Evolutionary conservation across 768 basidiomycete species (phyloP).

Genomic region (Podaxis rugospora): DNA sequence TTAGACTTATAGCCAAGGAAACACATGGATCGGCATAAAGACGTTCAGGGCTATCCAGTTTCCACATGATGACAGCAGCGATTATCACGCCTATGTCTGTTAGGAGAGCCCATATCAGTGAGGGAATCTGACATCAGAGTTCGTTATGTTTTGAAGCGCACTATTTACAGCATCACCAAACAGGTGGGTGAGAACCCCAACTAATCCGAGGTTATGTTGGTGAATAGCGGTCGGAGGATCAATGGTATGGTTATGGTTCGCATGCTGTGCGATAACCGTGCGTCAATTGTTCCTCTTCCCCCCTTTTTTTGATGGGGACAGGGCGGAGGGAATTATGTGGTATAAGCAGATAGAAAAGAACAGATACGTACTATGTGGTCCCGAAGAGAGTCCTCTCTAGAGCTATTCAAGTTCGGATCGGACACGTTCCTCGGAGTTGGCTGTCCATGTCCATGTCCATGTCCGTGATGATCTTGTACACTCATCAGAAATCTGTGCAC

Average conservation of each 20-base stretch:
- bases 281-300: background rate
- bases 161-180: constrained; percentile 52
- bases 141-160: constrained; percentile 19
- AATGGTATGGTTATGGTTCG: constrained; percentile 43
- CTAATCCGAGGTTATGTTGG: constrained; percentile 39
- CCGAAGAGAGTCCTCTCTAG: constrained; percentile 16
- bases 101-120: background rate
- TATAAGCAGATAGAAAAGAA: background rate
- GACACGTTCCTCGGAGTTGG: constrained; percentile 11
- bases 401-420: constrained; percentile 15
- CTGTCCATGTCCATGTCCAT: constrained; percentile 34
- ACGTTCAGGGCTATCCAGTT: constrained; percentile 29
- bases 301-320: background rate
- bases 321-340: background rate
- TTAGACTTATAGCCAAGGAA: constrained; percentile 43
- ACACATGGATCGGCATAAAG: constrained; percentile 54
- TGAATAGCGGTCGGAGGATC: constrained; percentile 29
- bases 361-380: constrained; percentile 25
- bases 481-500: background rate
- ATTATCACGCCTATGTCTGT: constrained; percentile 53
- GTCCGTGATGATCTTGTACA: constrained; percentile 35
- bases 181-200: constrained; percentile 48
- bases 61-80: constrained; percentile 46
- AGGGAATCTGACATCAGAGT: constrained; percentile 3
- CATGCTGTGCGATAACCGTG: constrained; percentile 31